Conservation (phyloP, 1,139 yeast genomes). For the Yamadazyma mexicana region DNA sequence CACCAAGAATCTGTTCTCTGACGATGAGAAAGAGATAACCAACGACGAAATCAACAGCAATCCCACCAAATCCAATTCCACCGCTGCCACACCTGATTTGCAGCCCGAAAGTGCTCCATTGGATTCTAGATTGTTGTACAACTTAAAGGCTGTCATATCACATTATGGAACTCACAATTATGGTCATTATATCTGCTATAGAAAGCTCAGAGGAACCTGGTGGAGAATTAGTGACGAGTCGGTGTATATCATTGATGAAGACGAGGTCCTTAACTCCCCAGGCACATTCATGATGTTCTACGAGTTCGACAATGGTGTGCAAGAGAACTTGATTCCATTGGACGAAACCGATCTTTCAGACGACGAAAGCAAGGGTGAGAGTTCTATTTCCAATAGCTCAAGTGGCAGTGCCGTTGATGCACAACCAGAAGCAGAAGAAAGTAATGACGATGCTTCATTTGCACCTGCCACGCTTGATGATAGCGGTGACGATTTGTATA, state of each 20-base stretch:
- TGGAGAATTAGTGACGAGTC: constrained; percentile 94
- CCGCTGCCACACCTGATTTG: constrained; percentile 15
- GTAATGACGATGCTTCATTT: background rate
- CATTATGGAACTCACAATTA: constrained; percentile 95
- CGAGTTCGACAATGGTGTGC: constrained; percentile 52
- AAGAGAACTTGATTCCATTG: constrained; percentile 28
- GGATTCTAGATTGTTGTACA: constrained; percentile 52
- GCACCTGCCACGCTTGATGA: constrained; percentile 1
- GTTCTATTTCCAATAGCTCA: no score
- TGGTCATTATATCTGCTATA: constrained; percentile 89
- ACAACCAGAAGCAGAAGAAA: constrained; percentile 12
- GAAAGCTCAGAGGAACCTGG: constrained; percentile 82
- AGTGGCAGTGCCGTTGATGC: no score
- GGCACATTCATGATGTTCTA: constrained; percentile 94
- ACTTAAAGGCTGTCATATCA: constrained; percentile 79
- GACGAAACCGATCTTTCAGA: constrained; percentile 40
- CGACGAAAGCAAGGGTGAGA: constrained; percentile 14
- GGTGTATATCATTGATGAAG: constrained; percentile 75
- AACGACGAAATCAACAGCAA: constrained; percentile 16
- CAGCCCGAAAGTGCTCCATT: constrained; percentile 4
- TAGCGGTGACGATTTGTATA: constrained; percentile 4
- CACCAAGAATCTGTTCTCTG: background rate
- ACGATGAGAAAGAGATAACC: constrained; percentile 12
- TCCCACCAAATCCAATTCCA: constrained; percentile 10
- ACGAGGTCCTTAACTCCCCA: constrained; percentile 75